phyloP scores from a whole-genome alignment of 495 filamentous ascomycete species.

The Corynascus novoguineensis region DNA sequence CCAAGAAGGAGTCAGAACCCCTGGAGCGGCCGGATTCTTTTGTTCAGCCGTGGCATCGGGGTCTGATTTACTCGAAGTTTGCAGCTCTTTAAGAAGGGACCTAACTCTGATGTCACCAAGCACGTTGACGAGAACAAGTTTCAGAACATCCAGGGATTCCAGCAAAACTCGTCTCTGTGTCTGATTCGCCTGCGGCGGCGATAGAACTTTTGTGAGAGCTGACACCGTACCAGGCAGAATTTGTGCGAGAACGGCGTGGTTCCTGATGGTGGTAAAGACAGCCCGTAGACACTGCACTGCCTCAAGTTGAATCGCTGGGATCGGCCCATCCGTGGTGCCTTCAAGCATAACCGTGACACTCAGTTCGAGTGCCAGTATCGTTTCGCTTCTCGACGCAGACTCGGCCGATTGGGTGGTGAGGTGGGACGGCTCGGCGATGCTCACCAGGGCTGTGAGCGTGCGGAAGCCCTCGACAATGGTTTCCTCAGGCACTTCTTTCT shows the following conservation, averaged over 20 bases:
- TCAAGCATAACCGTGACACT: conserved; percentile 76
- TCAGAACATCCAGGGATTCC: conserved; percentile 54
- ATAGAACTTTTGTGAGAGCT: conserved; percentile 66
- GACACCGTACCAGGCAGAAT: conserved; percentile 90
- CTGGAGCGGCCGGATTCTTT: neutral
- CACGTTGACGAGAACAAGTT: conserved; percentile 54
- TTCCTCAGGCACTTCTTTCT: conserved; percentile 58
- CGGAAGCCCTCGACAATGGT: conserved; percentile 51
- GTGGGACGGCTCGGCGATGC: conserved; percentile 35
- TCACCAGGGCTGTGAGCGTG: conserved; percentile 39
- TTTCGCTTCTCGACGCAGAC: conserved; percentile 37
- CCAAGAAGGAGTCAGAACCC: conserved; percentile 58
- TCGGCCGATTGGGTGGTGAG: conserved; percentile 24
- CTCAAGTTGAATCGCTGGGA: conserved; percentile 58
- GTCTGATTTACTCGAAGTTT: neutral
- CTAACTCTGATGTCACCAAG: conserved; percentile 58
- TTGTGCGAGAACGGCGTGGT: conserved; percentile 65
- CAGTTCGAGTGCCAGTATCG: conserved; percentile 79
- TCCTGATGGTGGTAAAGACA: conserved; percentile 57
- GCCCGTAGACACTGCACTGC: conserved; percentile 60
- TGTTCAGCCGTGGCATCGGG: conserved; percentile 6
- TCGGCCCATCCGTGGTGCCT: conserved; percentile 53
- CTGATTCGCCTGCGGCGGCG: conserved; percentile 58
- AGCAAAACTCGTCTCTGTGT: conserved; percentile 61
- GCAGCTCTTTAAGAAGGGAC: conserved; percentile 31